phyloP scores from a whole-genome alignment of 2,329 filamentous ascomycete species.

The Mycosphaerella sp. region DNA sequence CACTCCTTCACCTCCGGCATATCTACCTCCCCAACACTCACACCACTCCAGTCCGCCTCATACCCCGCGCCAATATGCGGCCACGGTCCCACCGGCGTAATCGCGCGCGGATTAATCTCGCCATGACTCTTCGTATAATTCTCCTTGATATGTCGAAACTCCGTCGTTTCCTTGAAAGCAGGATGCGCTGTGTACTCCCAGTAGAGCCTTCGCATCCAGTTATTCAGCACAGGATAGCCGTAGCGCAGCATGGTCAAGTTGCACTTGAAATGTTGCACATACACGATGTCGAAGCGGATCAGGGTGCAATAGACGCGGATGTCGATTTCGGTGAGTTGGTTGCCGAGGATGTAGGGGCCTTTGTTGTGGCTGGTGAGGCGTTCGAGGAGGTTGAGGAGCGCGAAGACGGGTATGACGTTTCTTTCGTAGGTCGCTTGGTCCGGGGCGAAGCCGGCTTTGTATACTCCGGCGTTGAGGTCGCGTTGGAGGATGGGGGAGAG shows the following conservation, averaged over 20 bases:
- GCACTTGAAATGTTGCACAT: slow-evolving; percentile 62
- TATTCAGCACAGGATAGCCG: slow-evolving; percentile 55
- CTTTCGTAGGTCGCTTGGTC: slow-evolving; percentile 52
- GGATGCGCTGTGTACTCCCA: slow-evolving; percentile 42
- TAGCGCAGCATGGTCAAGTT: slow-evolving; percentile 55
- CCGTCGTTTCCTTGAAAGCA: slow-evolving; percentile 53
- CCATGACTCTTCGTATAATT: slow-evolving; percentile 57
- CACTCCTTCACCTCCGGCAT: slow-evolving; percentile 38
- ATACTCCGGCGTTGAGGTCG: slow-evolving; percentile 55
- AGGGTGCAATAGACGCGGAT: slow-evolving; percentile 53
- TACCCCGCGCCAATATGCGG: slow-evolving; percentile 52
- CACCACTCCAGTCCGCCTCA: slow-evolving; percentile 45
- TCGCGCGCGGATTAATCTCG: slow-evolving; percentile 55
- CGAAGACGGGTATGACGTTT: slow-evolving; percentile 52
- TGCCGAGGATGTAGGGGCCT: slow-evolving; percentile 53
- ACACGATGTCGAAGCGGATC: slow-evolving; percentile 56
- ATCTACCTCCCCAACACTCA: slow-evolving; percentile 45
- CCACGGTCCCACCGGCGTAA: slow-evolving; percentile 58
- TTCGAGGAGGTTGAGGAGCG: slow-evolving; percentile 55
- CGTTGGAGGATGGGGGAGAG: slow-evolving; percentile 50
- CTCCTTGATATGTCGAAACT: slow-evolving; percentile 64
- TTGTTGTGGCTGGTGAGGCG: slow-evolving; percentile 41
- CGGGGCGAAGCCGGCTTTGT: slow-evolving; percentile 53
- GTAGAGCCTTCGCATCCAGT: slow-evolving; percentile 56
- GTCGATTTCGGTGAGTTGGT: slow-evolving; percentile 54